Percentiles rank a stretch among this genome's conserved stretches.
These are phyloP conservation scores for Pseudopyricularia cyperi DNA, from an alignment of 2,329 filamentous ascomycete genomes.

Conservation along the genomic window DNA sequence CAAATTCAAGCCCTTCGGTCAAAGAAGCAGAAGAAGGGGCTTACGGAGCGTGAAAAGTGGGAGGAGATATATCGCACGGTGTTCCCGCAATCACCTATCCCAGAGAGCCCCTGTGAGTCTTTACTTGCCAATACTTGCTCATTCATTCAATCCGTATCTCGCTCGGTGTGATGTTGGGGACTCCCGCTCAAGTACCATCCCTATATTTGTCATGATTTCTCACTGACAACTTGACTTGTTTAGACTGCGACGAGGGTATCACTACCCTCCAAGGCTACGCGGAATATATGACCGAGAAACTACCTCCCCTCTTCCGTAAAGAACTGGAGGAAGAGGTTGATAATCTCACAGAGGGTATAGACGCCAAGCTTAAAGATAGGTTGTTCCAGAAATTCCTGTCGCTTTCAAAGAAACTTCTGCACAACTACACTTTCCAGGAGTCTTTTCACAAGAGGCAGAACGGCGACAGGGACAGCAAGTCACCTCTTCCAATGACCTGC, in stretches of 20 bases:
- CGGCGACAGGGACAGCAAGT: not conserved
- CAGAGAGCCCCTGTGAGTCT: slow-evolving; percentile 4
- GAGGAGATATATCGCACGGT: slow-evolving; percentile 11
- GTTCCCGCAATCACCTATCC: slow-evolving; percentile 9
- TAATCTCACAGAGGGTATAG: not conserved
- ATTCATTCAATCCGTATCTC: no score
- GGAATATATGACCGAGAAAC: not conserved
- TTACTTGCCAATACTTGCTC: no score
- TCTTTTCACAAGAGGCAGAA: not conserved
- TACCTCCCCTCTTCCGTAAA: not conserved
- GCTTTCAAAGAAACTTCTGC: not conserved
- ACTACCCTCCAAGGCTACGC: not conserved
- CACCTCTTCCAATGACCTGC: not conserved
- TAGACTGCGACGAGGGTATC: not conserved
- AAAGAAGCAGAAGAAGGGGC: slow-evolving; percentile 8
- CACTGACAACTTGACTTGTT: not conserved
- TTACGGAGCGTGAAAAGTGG: slow-evolving; percentile 11
- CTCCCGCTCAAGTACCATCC: no score
- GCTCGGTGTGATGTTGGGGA: no score
- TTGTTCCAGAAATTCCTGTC: not conserved
- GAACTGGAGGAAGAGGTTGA: not conserved
- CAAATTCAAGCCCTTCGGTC: slow-evolving; percentile 11
- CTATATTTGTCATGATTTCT: no score
- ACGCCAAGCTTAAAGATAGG: not conserved
- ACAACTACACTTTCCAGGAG: not conserved